A percentile compares a stretch with the other conserved stretches of the same genome.
Evolutionary conservation across 768 basidiomycete genomes (phyloP).

Genomic region (Amanita fuliginea): DNA sequence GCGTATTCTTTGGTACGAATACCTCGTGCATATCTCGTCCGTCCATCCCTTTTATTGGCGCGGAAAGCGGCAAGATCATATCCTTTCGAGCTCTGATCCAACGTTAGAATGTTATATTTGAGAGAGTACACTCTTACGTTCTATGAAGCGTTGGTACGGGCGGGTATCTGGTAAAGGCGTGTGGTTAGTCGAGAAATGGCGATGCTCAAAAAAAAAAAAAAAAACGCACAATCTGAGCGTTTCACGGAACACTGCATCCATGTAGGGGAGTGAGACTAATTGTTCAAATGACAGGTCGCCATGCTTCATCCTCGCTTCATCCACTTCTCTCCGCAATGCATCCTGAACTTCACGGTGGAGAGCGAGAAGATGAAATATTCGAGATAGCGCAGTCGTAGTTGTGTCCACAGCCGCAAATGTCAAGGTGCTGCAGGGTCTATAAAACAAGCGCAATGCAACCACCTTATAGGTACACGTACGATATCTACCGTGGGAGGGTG

Average conservation of each 20-base stretch:
- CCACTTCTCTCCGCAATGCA: conserved; percentile 5
- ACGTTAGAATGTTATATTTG: neutral
- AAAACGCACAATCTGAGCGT: conserved; percentile 15
- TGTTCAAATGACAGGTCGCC: conserved; percentile 12
- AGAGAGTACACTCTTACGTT: neutral
- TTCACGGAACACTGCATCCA: conserved; percentile 17
- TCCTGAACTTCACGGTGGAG: conserved; percentile 14
- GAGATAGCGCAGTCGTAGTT: neutral
- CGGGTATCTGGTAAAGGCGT: neutral
- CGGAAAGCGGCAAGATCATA: conserved; percentile 14
- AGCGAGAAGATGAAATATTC: conserved; percentile 1
- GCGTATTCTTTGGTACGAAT: conserved; percentile 11
- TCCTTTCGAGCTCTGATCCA: conserved; percentile 8
- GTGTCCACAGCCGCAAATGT: conserved; percentile 1
- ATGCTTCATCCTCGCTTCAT: conserved; percentile 10
- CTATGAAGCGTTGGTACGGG: neutral
- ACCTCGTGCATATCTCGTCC: conserved; percentile 13
- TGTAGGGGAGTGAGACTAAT: conserved; percentile 13
- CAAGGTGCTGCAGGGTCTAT: conserved; percentile 7
- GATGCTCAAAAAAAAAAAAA: conserved; percentile 4
- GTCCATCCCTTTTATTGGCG: conserved; percentile 14
- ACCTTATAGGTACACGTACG: neutral
- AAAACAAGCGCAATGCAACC: too few species aligned
- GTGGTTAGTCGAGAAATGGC: neutral
- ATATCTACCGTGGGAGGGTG: neutral